These are phyloP conservation scores for Mycogone perniciosa DNA, from an alignment of 2,329 filamentous ascomycete species.

Conservation along the genomic window DNA sequence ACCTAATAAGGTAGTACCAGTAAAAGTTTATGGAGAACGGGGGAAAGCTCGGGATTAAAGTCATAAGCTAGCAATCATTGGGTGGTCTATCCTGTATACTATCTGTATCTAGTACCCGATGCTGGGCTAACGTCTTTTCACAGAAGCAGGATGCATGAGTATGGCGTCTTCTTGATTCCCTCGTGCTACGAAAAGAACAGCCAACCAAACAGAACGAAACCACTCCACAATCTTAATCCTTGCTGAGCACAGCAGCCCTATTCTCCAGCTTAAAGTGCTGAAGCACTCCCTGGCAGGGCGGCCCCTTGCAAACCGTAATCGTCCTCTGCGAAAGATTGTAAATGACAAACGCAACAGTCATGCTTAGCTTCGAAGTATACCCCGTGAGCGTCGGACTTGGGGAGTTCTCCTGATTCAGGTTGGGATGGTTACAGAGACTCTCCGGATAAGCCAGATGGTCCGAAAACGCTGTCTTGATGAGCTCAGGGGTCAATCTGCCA, in stretches of 20 bases:
- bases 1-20: too few species aligned
- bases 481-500: slow-evolving; percentile 2
- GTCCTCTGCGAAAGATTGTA: slow-evolving; percentile 16
- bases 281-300: slow-evolving; percentile 17
- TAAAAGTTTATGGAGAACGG: too few species aligned
- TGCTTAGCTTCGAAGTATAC: neutral
- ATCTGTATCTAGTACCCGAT: too few species aligned
- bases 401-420: slow-evolving; percentile 3
- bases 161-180: too few species aligned
- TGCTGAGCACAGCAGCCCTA: neutral
- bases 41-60: too few species aligned
- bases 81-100: too few species aligned
- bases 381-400: neutral
- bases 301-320: slow-evolving; percentile 19
- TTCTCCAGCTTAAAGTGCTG: slow-evolving; percentile 3
- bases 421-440: slow-evolving; percentile 18
- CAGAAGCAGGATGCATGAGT: too few species aligned
- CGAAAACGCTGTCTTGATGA: slow-evolving; percentile 16
- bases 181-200: too few species aligned
- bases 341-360: slow-evolving; percentile 20
- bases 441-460: slow-evolving; percentile 20
- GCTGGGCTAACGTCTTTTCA: too few species aligned
- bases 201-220: too few species aligned
- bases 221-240: neutral
- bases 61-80: too few species aligned